Base-by-base conservation (phyloP, 2,329 filamentous ascomycete genomes). In the Talaromyces piceae region DNA sequence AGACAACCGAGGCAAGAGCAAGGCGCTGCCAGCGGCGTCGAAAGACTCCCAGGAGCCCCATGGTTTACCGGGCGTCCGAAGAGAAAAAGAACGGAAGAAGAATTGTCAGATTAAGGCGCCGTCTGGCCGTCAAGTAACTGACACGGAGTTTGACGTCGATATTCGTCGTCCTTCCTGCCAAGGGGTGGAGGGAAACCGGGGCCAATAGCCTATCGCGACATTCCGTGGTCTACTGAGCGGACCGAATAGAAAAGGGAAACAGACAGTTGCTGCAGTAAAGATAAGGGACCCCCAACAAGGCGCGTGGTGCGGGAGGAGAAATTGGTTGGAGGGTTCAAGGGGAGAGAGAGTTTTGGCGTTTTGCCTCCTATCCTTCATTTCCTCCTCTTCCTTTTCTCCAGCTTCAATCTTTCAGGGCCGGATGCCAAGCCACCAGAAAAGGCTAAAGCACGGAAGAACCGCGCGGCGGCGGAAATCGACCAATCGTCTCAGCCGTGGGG, bases 1-100 rank as follows among this genome's bases (percentile, higher is more conserved):
- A 50, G 7, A 50, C 23, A 5, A 47, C 25, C 5, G 53, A 53
- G 27, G 43, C 53, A 44, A 53, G 23, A 23, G 50, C 50, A 28
- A 55, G 50, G 41, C 53, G 53, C 45, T 55, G 53, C 53, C 53
- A 55, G 39, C 53, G 53, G 49, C 50, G 53, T 45, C 53, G 45
- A 26, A 51, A 51, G 13, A 37, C 20, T 13, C 43, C 27, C 20
- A 37, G 30, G 28, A 50, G 39, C 7, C 51, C 51, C 46, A 49
- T 53, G 30, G 45, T 41, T 45, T 5, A 20, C 13, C 13, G 13
- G 4, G 9, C 23, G 25, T 25, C 4, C 26, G 22, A 26, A 28
- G 26, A 23, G 2, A 16, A 8, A 7, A 37, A 37, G 16, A 8
- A 20, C 16, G 20, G 33, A 37, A 20, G n/a, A 37, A 37, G 20